phyloP scores from a whole-genome alignment of 2,329 filamentous ascomycete genomes.

The Tolypocladium pustulatum region DNA sequence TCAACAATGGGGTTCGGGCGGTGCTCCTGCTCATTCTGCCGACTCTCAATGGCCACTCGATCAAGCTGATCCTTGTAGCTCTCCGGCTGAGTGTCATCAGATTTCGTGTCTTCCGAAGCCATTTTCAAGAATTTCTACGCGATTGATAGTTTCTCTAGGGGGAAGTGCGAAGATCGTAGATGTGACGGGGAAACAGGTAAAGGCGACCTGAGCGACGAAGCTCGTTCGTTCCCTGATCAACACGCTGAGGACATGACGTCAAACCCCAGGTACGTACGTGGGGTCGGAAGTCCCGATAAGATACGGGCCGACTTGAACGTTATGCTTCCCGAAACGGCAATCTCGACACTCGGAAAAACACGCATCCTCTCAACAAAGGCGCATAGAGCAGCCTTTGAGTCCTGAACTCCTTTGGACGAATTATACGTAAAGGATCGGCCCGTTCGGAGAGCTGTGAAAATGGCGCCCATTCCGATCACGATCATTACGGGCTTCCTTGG shows the following conservation, averaged over 20 bases:
- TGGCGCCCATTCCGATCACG: constrained; percentile 75
- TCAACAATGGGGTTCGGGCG: constrained; percentile 27
- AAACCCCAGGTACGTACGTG: not conserved
- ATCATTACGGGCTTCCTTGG: constrained; percentile 95
- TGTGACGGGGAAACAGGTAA: not conserved
- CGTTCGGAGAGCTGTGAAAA: constrained; percentile 15
- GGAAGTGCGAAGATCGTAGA: not conserved
- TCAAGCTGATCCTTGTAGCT: constrained; percentile 36
- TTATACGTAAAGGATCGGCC: not conserved
- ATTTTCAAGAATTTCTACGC: not conserved
- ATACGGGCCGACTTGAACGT: not conserved
- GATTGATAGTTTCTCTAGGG: not conserved
- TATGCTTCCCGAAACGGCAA: not conserved
- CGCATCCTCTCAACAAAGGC: not conserved
- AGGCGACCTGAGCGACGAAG: not conserved
- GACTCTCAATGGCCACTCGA: constrained; percentile 25
- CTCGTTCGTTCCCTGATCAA: not conserved
- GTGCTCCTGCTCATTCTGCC: constrained; percentile 12
- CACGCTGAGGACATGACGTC: not conserved
- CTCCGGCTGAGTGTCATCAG: constrained; percentile 7
- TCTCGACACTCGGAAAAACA: not conserved
- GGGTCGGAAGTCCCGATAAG: not conserved
- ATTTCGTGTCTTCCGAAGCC: constrained; percentile 1
- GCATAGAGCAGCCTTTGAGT: not conserved
- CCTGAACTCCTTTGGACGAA: not conserved